These are phyloP conservation scores for Aspergillus sp. DNA, from an alignment of 2,329 filamentous ascomycete genomes.

Conservation along the genomic window DNA sequence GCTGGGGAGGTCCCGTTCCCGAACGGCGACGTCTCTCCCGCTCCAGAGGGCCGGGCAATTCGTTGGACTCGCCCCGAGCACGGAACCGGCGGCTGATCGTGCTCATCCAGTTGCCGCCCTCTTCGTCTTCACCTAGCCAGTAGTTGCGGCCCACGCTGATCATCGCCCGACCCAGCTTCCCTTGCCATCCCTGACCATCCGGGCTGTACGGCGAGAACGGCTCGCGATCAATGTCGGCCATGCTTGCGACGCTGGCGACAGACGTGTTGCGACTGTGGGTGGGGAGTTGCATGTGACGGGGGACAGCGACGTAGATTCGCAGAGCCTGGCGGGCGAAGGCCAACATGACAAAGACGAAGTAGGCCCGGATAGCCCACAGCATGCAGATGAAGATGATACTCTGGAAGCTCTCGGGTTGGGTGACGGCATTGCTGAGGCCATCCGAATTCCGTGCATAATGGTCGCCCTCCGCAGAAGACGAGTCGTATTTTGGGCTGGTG, in stretches of 20 bases:
- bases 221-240: conserved; percentile 54
- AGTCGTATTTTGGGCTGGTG: conserved; percentile 61
- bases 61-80: conserved; percentile 41
- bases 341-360: conserved; percentile 81
- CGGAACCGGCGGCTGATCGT: conserved; percentile 62
- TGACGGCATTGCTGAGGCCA: conserved; percentile 61
- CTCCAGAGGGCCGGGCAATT: conserved; percentile 46
- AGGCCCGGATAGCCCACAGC: conserved; percentile 73
- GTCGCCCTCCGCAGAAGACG: conserved; percentile 52
- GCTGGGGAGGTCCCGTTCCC: conserved; percentile 56
- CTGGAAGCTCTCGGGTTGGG: conserved; percentile 65
- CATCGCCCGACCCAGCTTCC: conserved; percentile 75
- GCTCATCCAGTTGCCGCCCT: conserved; percentile 64
- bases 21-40: conserved; percentile 60
- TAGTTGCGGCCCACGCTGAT: conserved; percentile 70
- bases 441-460: conserved; percentile 35
- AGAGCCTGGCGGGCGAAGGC: conserved; percentile 76
- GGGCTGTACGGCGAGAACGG: conserved; percentile 67
- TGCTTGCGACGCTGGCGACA: conserved; percentile 47
- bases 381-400: conserved; percentile 73
- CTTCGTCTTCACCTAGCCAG: conserved; percentile 69
- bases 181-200: conserved; percentile 77
- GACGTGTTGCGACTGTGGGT: conserved; percentile 44
- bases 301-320: conserved; percentile 54
- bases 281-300: conserved; percentile 37